A percentile compares a stretch with the other conserved stretches of the same genome.
phyloP scores from a whole-genome alignment of 345 rosid species.

The Hibiscus trionum region DNA sequence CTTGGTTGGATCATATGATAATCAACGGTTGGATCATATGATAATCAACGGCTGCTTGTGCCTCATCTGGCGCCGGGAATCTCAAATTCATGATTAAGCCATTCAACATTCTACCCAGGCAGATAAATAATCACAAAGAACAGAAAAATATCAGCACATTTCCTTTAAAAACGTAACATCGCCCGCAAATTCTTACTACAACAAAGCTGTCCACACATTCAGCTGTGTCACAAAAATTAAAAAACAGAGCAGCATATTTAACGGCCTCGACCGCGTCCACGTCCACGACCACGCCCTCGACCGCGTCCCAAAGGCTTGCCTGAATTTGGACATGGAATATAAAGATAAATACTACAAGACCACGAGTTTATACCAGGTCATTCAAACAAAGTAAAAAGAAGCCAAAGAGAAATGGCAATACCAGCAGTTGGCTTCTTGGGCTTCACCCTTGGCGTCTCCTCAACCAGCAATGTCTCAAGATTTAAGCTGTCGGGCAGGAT shows the following conservation, averaged over 20 bases:
- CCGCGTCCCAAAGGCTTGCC: slow-evolving; percentile 91
- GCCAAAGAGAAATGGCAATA: slow-evolving; percentile 18
- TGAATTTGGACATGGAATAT: slow-evolving; percentile 22
- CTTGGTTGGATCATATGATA: too few relatives aligned
- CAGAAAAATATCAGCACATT: slow-evolving; percentile 4
- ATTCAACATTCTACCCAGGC: background rate
- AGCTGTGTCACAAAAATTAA: slow-evolving; percentile 18
- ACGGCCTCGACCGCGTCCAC: slow-evolving; percentile 88
- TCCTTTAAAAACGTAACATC: slow-evolving; percentile 7
- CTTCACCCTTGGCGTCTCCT: slow-evolving; percentile 91
- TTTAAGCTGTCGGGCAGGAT: slow-evolving; percentile 99
- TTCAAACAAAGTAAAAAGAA: background rate
- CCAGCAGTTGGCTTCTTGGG: slow-evolving; percentile 97
- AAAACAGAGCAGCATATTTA: slow-evolving; percentile 20
- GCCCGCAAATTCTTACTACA: slow-evolving; percentile 21
- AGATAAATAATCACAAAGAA: background rate
- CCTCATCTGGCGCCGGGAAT: background rate
- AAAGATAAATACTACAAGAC: slow-evolving; percentile 7
- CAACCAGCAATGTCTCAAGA: slow-evolving; percentile 86
- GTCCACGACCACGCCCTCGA: slow-evolving; percentile 85
- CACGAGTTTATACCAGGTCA: background rate
- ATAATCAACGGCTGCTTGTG: too few relatives aligned
- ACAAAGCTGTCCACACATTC: slow-evolving; percentile 25
- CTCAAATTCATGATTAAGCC: slow-evolving; percentile 7
- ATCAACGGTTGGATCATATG: too few relatives aligned